phyloP scores from a whole-genome alignment of 1,284 basidiomycete genomes.

The Exobasidium cylindrosporum region DNA sequence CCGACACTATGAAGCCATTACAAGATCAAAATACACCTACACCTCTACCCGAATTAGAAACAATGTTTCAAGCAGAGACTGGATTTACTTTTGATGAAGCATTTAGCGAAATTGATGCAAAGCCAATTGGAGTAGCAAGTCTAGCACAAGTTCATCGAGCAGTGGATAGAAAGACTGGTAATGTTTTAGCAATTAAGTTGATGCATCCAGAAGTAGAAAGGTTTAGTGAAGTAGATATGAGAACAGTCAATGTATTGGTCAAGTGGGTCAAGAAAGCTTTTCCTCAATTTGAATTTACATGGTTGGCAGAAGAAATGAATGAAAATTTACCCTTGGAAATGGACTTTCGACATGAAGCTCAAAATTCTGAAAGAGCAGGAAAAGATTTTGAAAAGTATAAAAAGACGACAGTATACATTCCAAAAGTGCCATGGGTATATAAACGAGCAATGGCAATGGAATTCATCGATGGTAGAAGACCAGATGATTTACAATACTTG shows the following conservation, averaged over 20 bases:
- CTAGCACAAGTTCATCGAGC: constrained; percentile 93
- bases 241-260: constrained; percentile 59
- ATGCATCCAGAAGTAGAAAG: constrained; percentile 94
- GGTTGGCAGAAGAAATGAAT: constrained; percentile 63
- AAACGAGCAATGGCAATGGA: constrained; percentile 93
- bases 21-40: constrained; percentile 56
- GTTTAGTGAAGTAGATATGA: constrained; percentile 85
- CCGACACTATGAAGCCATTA: constrained; percentile 65
- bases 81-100: constrained; percentile 49
- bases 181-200: constrained; percentile 85
- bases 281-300: constrained; percentile 84
- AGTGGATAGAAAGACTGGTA: constrained; percentile 61
- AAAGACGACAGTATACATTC: constrained; percentile 74
- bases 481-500: constrained; percentile 84
- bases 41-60: constrained; percentile 50
- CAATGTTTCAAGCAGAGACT: constrained; percentile 50
- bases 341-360: constrained; percentile 85
- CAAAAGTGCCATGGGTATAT: constrained; percentile 76
- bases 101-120: constrained; percentile 72
- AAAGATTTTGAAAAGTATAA: constrained; percentile 66
- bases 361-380: constrained; percentile 71
- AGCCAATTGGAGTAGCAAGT: constrained; percentile 89
- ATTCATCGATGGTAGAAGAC: constrained; percentile 76
- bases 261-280: constrained; percentile 82
- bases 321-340: constrained; percentile 84